Evolutionary conservation across 2,329 filamentous ascomycete species (phyloP).

Genomic region (Delphinella strobiligena): DNA sequence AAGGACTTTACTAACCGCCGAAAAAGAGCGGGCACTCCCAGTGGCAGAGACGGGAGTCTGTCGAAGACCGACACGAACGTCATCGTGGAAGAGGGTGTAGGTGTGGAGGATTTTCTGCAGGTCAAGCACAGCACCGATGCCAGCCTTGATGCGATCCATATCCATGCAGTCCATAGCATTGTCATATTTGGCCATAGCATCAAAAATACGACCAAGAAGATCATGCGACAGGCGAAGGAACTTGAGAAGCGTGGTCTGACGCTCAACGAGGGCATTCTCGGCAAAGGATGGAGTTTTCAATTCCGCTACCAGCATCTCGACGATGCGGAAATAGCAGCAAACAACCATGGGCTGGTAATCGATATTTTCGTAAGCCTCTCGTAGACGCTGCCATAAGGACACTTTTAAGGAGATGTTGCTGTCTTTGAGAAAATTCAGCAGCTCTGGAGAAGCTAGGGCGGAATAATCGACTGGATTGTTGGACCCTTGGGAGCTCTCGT

Average conservation of each 20-base stretch:
- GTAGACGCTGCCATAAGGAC: slow-evolving; percentile 82
- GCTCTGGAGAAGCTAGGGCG: slow-evolving; percentile 45
- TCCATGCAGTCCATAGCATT: slow-evolving; percentile 75
- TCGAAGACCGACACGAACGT: slow-evolving; percentile 64
- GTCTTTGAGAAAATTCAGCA: slow-evolving; percentile 72
- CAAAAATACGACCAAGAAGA: slow-evolving; percentile 58
- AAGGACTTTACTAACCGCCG: slow-evolving; percentile 33
- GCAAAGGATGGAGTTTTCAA: slow-evolving; percentile 48
- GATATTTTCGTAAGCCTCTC: slow-evolving; percentile 77
- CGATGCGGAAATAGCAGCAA: slow-evolving; percentile 73
- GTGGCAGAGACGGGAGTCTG: slow-evolving; percentile 47
- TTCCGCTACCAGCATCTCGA: slow-evolving; percentile 69
- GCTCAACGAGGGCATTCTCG: slow-evolving; percentile 46
- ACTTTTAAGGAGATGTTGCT: slow-evolving; percentile 74
- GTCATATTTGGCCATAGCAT: slow-evolving; percentile 49
- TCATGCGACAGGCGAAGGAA: slow-evolving; percentile 72
- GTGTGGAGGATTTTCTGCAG: slow-evolving; percentile 66
- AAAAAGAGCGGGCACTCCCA: slow-evolving; percentile 21
- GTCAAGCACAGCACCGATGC: slow-evolving; percentile 58
- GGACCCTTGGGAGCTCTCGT: background rate
- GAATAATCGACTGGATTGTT: background rate
- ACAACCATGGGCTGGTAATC: slow-evolving; percentile 79
- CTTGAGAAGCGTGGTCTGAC: slow-evolving; percentile 60
- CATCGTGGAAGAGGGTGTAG: slow-evolving; percentile 72
- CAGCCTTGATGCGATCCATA: slow-evolving; percentile 61